Conservation (phyloP, 441 rosid species). For the Mallotus japonicus region DNA sequence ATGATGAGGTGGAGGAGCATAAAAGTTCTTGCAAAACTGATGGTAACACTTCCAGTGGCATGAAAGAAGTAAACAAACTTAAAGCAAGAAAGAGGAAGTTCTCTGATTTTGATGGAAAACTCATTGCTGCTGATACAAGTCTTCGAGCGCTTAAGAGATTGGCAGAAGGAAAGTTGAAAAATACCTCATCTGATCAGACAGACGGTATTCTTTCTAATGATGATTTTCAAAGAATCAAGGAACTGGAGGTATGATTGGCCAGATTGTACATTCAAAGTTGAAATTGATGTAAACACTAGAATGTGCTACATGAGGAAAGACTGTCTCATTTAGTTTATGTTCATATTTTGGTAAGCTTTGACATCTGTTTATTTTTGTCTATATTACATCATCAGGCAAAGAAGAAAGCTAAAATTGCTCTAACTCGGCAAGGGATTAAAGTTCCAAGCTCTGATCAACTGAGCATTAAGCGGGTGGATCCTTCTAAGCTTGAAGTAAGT, state of each 20-base stretch:
- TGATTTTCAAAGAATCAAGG: constrained; percentile 82
- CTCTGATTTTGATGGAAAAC: constrained; percentile 64
- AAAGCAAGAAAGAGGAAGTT: constrained; percentile 62
- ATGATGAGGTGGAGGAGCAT: constrained; percentile 25
- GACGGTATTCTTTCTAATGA: constrained; percentile 94
- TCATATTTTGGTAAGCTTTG: neutral
- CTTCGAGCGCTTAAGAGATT: constrained; percentile 80
- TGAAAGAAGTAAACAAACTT: constrained; percentile 27
- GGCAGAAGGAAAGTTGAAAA: constrained; percentile 52
- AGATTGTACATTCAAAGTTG: neutral
- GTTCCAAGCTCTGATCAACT: constrained; percentile 73
- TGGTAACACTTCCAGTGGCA: constrained; percentile 17
- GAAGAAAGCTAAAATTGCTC: constrained; percentile 61
- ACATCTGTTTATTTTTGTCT: neutral
- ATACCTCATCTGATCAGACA: constrained; percentile 33
- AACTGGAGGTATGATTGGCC: constrained; percentile 55
- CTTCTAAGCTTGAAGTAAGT: constrained; percentile 84
- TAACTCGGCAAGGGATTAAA: constrained; percentile 80
- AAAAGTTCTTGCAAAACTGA: constrained; percentile 22
- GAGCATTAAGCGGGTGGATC: constrained; percentile 72
- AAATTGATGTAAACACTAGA: neutral
- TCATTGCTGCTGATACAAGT: constrained; percentile 72
- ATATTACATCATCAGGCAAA: constrained; percentile 46
- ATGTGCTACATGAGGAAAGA: neutral
- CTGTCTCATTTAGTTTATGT: neutral